Evolutionary conservation across 768 basidiomycete genomes (phyloP), one percentile per base, ranked within the genome.

Genomic region (Hydnomerulius pinastri): DNA sequence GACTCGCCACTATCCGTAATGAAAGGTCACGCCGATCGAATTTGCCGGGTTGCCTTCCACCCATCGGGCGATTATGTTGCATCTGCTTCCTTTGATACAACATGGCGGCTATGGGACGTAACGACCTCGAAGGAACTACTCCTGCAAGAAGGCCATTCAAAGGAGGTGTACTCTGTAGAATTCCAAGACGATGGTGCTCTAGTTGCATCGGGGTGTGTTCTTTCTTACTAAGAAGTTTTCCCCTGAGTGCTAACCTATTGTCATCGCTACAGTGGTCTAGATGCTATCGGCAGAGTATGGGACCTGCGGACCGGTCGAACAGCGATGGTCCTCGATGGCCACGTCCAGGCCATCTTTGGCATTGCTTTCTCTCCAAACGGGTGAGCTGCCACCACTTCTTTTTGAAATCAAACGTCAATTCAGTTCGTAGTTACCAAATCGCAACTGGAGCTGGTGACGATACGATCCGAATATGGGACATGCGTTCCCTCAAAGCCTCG

Each of bases 381-480:
- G 93, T 96, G 65, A 54, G 87, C 73, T n/a, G n/a, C n/a, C n/a
- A n/a, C n/a, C 51, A 57, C 43, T 55, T 24, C 27, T 25, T 20
- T 54, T 25, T 15, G 20, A 2, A 5, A 18, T 25, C 33, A 43
- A 24, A 13, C 38, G 10, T 21, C 40, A 38, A 41, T 40, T 42
- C 40, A 51, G 55, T 43, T 55, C 36, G n/a, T 62, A 98, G 95
- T 54, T 95, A 97, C 64, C 96, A 98, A 78, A 86, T 99, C 42
- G 97, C 95, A 25, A 97, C 97, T 0, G 97, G 96, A 30, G 87
- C 94, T 4, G 93, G 91, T 38, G 97, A 99, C 69, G 97, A 98
- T 65, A 97, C 97, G 0, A 89, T 99, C 62, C 88, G 95, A 41
- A 92, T 98, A 77, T 99, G 97, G 97, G 97, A 99, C 72, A 85